A percentile compares a stretch with the other conserved stretches of the same genome.
These are phyloP conservation scores for Cystobasidiaceae sp. DNA, from an alignment of 1,284 basidiomycete genomes.

Conservation along the genomic window DNA sequence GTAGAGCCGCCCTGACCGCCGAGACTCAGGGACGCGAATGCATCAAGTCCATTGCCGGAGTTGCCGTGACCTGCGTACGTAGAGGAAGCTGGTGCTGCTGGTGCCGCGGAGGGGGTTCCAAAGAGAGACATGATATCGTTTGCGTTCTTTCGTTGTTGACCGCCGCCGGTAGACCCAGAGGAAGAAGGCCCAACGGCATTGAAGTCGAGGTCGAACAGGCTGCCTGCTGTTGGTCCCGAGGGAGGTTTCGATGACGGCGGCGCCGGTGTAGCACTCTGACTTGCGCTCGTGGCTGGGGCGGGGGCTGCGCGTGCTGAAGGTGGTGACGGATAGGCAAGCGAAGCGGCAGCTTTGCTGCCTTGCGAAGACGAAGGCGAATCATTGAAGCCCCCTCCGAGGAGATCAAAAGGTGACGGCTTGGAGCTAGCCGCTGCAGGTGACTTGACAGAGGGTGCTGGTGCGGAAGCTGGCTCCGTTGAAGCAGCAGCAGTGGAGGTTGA, in stretches of 20 bases:
- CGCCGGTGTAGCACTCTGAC: constrained; percentile 34
- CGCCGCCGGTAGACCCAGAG: no score
- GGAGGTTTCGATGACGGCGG: constrained; percentile 44
- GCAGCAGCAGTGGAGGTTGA: constrained; percentile 39
- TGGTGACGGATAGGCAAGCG: constrained; percentile 39
- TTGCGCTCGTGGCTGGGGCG: constrained; percentile 8
- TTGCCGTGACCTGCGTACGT: background rate
- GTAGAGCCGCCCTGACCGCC: constrained; percentile 6
- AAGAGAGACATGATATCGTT: constrained; percentile 83
- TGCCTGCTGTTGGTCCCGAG: constrained; percentile 51
- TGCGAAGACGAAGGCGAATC: constrained; percentile 9
- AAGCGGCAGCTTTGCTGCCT: constrained; percentile 31
- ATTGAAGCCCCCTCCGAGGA: constrained; percentile 8
- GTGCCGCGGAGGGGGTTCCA: constrained; percentile 16
- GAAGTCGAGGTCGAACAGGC: constrained; percentile 82
- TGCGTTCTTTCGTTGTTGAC: constrained; percentile 62
- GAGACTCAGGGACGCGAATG: constrained; percentile 25
- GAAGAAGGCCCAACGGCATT: no score
- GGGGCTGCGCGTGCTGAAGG: constrained; percentile 43
- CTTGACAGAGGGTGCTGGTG: background rate
- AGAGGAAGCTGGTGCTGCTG: background rate
- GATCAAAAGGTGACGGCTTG: constrained; percentile 12
- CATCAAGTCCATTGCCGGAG: background rate
- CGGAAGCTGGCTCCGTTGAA: background rate
- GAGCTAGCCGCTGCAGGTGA: background rate